Base-by-base conservation (phyloP, 768 basidiomycete genomes). In the Tricholoma terreum region DNA sequence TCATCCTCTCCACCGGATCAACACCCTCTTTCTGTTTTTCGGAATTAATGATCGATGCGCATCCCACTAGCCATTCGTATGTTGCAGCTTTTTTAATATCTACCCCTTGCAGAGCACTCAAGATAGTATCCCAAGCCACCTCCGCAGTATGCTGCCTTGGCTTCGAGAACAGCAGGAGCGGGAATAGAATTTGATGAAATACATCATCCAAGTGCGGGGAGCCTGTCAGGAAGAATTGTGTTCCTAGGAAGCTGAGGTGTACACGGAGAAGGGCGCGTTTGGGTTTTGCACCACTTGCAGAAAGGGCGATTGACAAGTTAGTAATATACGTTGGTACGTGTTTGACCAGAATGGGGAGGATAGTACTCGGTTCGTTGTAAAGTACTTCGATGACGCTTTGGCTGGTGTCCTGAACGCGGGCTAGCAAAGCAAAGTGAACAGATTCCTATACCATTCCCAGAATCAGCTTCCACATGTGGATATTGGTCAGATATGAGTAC, bases 81-180 rank as follows among this genome's bases (percentile, higher is more conserved):
- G 59, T 55, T 22, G 60, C 59, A 52, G 53, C 54, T 57, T 62
- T 33, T 11, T 63, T 63, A 12, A 51, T 15, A 30, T 43, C 52
- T 6, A 36, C 17, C 2, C 40, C 15, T 5, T 30, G 22, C 17
- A 54, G 14, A 17, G 8, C 46, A 45, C 57, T 61, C 9, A 59
- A 21, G 56, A 94, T 66, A n/a, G 81, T 70, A 54, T 85, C 85
- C 93, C 93, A 95, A 0, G 85, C 82, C n/a, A 79, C 67, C 19
- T 82, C 78, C 0, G 84, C 78, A 0, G 83, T 87, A 65, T 84
- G 86, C 58, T 86, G 81, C 51, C 86, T 80, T 2, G 87, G 71
- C 65, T 89, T 92, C 6, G 90, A 87, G 62, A 83, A 87, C 14
- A 95, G 68, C 43, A 95, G 72, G 65, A 84, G 83, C 0, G 92